Conservation (phyloP, 805 yeast species). For the Komagataella pastoris region DNA sequence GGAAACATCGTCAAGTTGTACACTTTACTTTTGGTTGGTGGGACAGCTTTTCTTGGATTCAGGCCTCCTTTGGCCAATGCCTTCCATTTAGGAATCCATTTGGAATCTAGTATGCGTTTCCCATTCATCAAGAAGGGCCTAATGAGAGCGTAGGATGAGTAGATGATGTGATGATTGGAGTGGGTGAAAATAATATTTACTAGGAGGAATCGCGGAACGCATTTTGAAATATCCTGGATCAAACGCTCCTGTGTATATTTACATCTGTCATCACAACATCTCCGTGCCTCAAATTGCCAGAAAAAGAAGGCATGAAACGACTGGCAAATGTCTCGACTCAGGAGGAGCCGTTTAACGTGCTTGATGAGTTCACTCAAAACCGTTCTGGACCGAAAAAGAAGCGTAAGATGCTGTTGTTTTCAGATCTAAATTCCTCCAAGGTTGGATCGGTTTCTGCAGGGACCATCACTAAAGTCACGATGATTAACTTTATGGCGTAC, state of each 20-base stretch:
- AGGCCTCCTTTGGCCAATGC: conserved; percentile 10
- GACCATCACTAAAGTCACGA: conserved; percentile 44
- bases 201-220: background rate
- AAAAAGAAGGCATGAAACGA: background rate
- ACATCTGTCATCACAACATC: background rate
- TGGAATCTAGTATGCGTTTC: conserved; percentile 25
- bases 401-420: conserved; percentile 1
- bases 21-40: conserved; percentile 16
- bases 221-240: background rate
- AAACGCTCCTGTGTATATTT: background rate
- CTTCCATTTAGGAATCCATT: conserved; percentile 41
- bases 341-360: conserved; percentile 1
- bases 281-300: background rate
- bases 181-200: too few relatives aligned
- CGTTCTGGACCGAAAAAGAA: conserved; percentile 8
- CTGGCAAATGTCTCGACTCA: background rate
- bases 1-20: conserved; percentile 87
- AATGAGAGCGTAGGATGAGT: background rate
- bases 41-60: conserved; percentile 15
- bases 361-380: conserved; percentile 14
- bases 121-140: background rate
- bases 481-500: conserved; percentile 86
- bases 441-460: conserved; percentile 41
- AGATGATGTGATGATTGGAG: background rate
- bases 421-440: background rate